Percentiles rank a stretch among this genome's conserved stretches.
Conservation (phyloP, 179 eudicot genomes). For the Monotropa hypopitys region DNA sequence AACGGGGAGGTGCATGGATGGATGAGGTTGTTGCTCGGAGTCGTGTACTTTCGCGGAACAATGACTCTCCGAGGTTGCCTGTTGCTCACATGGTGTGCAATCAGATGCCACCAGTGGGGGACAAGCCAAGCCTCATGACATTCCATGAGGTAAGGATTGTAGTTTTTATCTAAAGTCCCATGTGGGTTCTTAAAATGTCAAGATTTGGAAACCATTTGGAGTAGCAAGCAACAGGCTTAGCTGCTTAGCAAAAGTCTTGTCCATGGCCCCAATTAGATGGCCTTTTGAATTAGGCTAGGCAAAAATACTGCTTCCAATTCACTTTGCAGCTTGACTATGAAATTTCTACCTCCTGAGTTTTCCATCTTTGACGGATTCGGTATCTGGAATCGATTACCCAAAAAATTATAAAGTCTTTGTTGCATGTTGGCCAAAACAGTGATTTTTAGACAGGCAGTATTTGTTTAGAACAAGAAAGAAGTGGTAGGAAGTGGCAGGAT, state of each 20-base stretch:
- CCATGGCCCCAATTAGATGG: background rate
- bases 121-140: slow-evolving; percentile 97
- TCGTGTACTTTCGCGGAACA: slow-evolving; percentile 60
- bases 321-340: background rate
- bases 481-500: background rate
- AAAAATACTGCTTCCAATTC: background rate
- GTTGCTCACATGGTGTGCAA: slow-evolving; percentile 97
- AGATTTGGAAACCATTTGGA: background rate
- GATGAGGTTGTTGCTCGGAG: slow-evolving; percentile 84
- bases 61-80: slow-evolving; percentile 74
- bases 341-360: background rate
- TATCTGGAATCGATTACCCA: background rate
- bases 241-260: background rate
- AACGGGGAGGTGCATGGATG: slow-evolving; percentile 99
- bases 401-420: background rate
- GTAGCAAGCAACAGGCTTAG: background rate
- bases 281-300: background rate
- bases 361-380: background rate
- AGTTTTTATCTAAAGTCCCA: slow-evolving; percentile 9
- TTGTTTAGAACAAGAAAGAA: background rate
- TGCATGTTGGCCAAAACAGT: background rate
- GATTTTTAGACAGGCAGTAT: background rate
- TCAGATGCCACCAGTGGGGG: slow-evolving; percentile 97
- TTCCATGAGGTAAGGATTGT: slow-evolving; percentile 70
- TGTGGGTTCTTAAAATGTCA: background rate